These are phyloP conservation scores for Jacaranda copaia DNA, from an alignment of 257 asterid species.

Conservation along the genomic window DNA sequence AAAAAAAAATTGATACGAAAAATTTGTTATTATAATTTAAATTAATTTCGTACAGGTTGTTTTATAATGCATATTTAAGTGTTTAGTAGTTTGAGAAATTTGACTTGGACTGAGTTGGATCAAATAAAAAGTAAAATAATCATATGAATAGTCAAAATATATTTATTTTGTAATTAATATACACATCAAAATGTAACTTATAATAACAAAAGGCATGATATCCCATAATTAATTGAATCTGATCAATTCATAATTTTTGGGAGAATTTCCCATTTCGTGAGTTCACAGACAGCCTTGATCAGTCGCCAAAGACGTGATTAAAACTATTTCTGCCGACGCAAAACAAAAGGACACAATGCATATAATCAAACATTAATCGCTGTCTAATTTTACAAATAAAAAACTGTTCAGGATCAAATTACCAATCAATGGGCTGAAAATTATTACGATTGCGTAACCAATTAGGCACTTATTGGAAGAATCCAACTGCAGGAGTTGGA, in stretches of 20 bases:
- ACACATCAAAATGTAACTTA: too few species aligned
- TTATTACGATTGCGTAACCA: constrained; percentile 20
- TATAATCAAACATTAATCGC: constrained; percentile 13
- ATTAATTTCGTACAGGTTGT: too few species aligned
- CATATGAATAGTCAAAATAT: too few species aligned
- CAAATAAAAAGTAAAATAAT: too few species aligned
- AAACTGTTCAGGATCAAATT: constrained; percentile 16
- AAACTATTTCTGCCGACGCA: constrained; percentile 43
- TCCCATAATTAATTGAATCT: not conserved
- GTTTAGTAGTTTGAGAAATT: too few species aligned
- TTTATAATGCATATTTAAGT: too few species aligned
- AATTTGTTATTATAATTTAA: too few species aligned
- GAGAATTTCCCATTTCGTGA: not conserved
- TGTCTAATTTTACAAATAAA: not conserved
- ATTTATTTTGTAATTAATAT: too few species aligned
- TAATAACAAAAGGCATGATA: too few species aligned
- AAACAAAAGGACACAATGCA: not conserved
- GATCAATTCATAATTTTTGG: not conserved
- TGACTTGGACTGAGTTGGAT: too few species aligned
- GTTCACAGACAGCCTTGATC: not conserved
- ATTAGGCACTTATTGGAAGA: not conserved
- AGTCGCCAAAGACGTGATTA: constrained; percentile 34
- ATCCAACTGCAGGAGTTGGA: constrained; percentile 16
- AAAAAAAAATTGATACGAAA: too few species aligned
- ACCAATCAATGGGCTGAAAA: constrained; percentile 37